phyloP scores from a whole-genome alignment of 2,329 filamentous ascomycete species.

The Atkinsonella texensis region DNA sequence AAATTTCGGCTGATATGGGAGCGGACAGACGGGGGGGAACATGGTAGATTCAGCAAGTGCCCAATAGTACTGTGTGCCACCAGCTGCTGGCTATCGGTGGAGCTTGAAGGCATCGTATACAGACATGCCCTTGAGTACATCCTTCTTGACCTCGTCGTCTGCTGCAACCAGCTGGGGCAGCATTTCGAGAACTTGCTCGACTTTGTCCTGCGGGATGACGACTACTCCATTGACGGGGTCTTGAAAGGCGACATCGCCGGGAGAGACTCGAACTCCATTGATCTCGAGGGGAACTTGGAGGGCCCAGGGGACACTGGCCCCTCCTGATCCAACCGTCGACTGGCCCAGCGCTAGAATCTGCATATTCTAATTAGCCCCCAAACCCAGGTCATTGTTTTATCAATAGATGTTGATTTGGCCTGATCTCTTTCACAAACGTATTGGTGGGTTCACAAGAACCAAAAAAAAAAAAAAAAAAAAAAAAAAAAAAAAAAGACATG shows the following conservation, averaged over 20 bases:
- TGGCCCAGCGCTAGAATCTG: slow-evolving; percentile 44
- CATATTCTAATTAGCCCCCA: neutral
- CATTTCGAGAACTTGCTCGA: slow-evolving; percentile 48
- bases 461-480: no score
- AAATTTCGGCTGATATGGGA: neutral
- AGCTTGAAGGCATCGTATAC: slow-evolving; percentile 56
- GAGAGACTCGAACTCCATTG: slow-evolving; percentile 28
- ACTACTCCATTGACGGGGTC: slow-evolving; percentile 61
- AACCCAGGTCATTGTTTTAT: no score
- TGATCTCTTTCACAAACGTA: no score
- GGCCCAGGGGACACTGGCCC: slow-evolving; percentile 43
- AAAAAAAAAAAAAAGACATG: no score
- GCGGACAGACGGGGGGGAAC: neutral
- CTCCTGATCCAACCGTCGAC: slow-evolving; percentile 46
- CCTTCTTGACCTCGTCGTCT: slow-evolving; percentile 50
- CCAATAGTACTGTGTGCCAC: neutral
- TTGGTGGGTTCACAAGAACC: no score
- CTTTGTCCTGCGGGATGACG: slow-evolving; percentile 48
- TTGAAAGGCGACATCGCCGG: slow-evolving; percentile 57
- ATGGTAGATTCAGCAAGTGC: neutral
- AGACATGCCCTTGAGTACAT: slow-evolving; percentile 48
- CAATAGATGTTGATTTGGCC: no score
- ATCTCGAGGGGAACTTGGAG: slow-evolving; percentile 32
- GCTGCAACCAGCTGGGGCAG: slow-evolving; percentile 38
- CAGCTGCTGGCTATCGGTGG: slow-evolving; percentile 24